Base-by-base conservation (phyloP, 768 basidiomycete species). In the Wakefieldia striispora region DNA sequence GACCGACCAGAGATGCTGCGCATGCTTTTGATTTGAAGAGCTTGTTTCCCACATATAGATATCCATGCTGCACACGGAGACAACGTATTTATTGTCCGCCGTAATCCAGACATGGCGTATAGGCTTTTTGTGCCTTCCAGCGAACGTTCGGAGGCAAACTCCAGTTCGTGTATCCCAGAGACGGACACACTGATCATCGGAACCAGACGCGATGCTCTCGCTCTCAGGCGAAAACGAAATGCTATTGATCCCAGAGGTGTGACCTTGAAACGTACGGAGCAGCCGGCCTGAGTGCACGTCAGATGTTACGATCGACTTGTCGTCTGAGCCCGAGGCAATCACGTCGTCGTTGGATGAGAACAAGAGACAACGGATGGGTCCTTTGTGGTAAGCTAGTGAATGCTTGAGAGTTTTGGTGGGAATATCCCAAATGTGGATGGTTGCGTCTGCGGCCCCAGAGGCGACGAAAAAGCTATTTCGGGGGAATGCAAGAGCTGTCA, bases 111-210 rank as follows among this genome's bases (percentile, higher is more conserved):
- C 58, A n/a, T 41, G 45, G 16, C 13, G 37, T 51, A 60, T 36
- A 6, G 57, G 45, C 21, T 59, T 60, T 20, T 39, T 47, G 43
- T 60, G 59, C n/a, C 19, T 38, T 43, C 52, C 46, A 24, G 50
- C 7, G 10, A 43, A 57, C 16, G 54, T 55, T 6, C 51, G 46
- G 11, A 62, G 34, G 33, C 54, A 58, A 16, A 53, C 52, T 40
- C 48, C 62, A 8, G 63, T 57, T 19, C 36, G 45, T 20, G 48
- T 45, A 17, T 63, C 59, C 64, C 64, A 65, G 12, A 63, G 50
- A 34, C 64, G 64, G 26, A 63, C 40, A 3, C 46, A 51, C 21
- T 45, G 54, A 21, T 65, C 63, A 10, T 51, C 35, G 6, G 61
- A 66, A 9, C 56, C 59, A 0, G 63, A 65, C 3, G 50, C 59